A percentile compares a stretch with the other conserved stretches of the same genome.
phyloP scores from a whole-genome alignment of 1,139 yeast species.

The Hyphopichia burtonii region DNA sequence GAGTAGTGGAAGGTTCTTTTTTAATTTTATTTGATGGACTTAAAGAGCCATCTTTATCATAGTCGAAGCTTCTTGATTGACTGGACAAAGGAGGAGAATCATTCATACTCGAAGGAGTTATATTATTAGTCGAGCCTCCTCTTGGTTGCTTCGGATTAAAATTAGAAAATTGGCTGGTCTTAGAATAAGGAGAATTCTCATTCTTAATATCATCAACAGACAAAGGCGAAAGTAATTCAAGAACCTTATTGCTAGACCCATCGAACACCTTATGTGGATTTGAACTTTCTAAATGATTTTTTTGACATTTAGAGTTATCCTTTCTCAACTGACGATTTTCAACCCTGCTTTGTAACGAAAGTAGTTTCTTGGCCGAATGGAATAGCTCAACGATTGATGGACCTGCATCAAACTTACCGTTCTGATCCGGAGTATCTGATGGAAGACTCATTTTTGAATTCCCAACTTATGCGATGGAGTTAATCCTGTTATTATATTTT shows the following conservation, averaged over 20 bases:
- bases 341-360: constrained; percentile 40
- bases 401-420: constrained; percentile 9
- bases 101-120: constrained; percentile 30
- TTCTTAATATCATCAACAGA: constrained; percentile 36
- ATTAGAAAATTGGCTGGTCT: no score
- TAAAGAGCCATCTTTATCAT: not conserved
- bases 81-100: constrained; percentile 21
- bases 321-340: constrained; percentile 43
- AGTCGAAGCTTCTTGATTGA: not conserved
- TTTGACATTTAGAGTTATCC: constrained; percentile 27
- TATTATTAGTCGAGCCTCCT: not conserved
- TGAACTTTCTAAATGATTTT: constrained; percentile 10
- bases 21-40: constrained; percentile 3
- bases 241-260: constrained; percentile 12
- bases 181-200: constrained; percentile 9
- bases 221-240: constrained; percentile 44
- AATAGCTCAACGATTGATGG: constrained; percentile 47
- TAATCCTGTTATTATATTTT: no score
- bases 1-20: constrained; percentile 10
- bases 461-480: no score
- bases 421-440: no score
- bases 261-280: not conserved
- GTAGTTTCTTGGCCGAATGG: constrained; percentile 41
- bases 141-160: no score
- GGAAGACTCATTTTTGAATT: no score